Conservation (phyloP, 768 basidiomycete genomes). For the Pleurotus tuber-regium region DNA sequence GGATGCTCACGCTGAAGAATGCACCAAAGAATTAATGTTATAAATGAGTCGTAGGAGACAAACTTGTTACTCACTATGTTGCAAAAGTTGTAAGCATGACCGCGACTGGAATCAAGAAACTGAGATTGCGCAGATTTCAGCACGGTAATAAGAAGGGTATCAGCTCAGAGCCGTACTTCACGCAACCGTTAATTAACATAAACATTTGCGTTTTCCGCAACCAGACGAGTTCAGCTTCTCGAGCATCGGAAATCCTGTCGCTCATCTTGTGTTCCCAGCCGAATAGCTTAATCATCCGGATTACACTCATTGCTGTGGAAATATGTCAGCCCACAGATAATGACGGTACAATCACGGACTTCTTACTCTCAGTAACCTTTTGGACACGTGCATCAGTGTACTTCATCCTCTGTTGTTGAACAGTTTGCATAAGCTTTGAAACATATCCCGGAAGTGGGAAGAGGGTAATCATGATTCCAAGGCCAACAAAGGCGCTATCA, state of each 20-base stretch:
- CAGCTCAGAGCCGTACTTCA: too few species aligned
- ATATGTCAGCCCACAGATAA: too few species aligned
- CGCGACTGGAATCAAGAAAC: conserved; percentile 52
- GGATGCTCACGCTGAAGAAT: neutral
- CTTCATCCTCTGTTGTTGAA: conserved; percentile 51
- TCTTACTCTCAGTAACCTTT: conserved; percentile 56
- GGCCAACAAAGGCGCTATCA: conserved; percentile 53
- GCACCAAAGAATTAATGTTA: too few species aligned
- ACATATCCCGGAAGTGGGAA: conserved; percentile 60
- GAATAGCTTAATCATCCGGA: conserved; percentile 72
- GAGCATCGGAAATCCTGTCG: conserved; percentile 47
- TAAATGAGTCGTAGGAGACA: neutral
- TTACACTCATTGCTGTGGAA: conserved; percentile 47
- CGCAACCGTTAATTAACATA: conserved; percentile 39
- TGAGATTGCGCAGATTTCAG: neutral
- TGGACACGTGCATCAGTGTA: conserved; percentile 57
- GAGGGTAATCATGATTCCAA: conserved; percentile 46
- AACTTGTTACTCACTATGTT: conserved; percentile 50
- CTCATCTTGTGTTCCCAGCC: conserved; percentile 62
- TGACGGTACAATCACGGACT: conserved; percentile 16
- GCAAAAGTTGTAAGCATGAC: conserved; percentile 67
- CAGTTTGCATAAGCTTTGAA: conserved; percentile 41
- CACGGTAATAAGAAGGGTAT: neutral
- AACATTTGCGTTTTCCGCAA: conserved; percentile 53
- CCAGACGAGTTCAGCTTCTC: conserved; percentile 58